Base-by-base conservation (phyloP, 2,329 filamentous ascomycete species). In the Helotiales sp. region DNA sequence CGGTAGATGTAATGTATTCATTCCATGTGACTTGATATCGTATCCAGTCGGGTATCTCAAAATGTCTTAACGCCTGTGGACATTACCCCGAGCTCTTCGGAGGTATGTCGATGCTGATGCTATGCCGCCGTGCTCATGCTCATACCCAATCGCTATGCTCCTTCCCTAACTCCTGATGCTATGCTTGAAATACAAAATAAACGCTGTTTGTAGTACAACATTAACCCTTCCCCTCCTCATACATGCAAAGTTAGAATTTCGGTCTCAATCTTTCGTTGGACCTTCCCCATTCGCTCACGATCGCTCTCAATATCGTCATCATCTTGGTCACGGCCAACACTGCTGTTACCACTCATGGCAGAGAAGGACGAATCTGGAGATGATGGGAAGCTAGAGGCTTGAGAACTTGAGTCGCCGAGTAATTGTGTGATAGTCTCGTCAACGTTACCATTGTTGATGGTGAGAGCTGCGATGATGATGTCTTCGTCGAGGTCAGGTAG, bases 371-470 rank as follows among this genome's bases (percentile, higher is more conserved):
- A 17, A 30, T 13, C 13, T 10, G 53, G 53, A 5, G 44, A 49
- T 22, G 49, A 49, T 10, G 54, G 54, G 19, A 42, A 59, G 22
- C 50, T 48, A 54, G 52, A 29, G 58, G 54, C 19, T n/a, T 25
- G 25, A 5, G 46, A 30, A n/a, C 6, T 46, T 68, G 62, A 72
- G 75, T 48, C 69, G 71, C 81, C 81, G 17, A 85, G 69, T 17
- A 66, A 31, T 46, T 76, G 78, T 12, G 75, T 75, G 40, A 84
- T 81, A 6, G 81, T 79, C 27, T 74, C 69, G 62, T 83, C 75
- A 44, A 85, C 75, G 63, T 82, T 78, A 40, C 82, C 81, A 50
- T 78, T 87, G 84, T 67, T 86, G 79, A 79, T 76, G 64, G 81
- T 75, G 30, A 86, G 73, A 59, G 78, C 76, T 61, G 78, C 75